Conservation (phyloP, 768 basidiomycete genomes). For the Phylloporus arenicola region DNA sequence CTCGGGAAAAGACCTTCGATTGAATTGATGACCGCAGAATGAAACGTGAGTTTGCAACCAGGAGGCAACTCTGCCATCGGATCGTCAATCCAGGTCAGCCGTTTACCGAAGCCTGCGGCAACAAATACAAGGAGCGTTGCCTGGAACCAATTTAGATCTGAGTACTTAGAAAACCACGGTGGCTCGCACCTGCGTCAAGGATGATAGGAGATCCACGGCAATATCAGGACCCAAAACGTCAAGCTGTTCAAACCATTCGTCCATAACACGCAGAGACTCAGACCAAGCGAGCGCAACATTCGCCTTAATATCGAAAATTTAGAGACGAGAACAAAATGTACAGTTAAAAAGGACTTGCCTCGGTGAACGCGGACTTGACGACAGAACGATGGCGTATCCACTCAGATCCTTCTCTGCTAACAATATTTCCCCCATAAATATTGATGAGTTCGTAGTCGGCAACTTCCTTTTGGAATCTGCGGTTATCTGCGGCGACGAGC, state of each 20-base stretch:
- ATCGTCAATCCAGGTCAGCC: conserved; percentile 31
- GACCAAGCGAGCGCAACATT: conserved; percentile 47
- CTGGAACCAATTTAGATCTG: conserved; percentile 9
- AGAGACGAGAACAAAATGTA: neutral
- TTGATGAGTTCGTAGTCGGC: conserved; percentile 38
- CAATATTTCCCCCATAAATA: conserved; percentile 43
- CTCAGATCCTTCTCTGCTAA: conserved; percentile 37
- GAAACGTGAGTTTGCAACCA: conserved; percentile 34
- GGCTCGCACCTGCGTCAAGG: conserved; percentile 13
- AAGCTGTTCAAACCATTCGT: conserved; percentile 41
- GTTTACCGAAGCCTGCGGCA: conserved; percentile 40
- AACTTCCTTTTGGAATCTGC: conserved; percentile 37
- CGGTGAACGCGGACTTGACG: conserved; percentile 47
- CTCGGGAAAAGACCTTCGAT: conserved; percentile 25
- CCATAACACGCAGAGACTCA: conserved; percentile 35
- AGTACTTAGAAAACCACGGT: neutral
- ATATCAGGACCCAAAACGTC: conserved; percentile 21
- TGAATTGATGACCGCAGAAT: conserved; percentile 28
- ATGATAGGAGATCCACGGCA: conserved; percentile 11
- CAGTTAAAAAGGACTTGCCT: conserved; percentile 24
- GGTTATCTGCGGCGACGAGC: conserved; percentile 28
- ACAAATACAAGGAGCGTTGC: conserved; percentile 36
- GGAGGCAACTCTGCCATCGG: conserved; percentile 17
- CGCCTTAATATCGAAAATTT: conserved; percentile 23
- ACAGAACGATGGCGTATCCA: conserved; percentile 45